Conservation (phyloP, 164 flowering plant species). For the Houttuynia cordata region DNA sequence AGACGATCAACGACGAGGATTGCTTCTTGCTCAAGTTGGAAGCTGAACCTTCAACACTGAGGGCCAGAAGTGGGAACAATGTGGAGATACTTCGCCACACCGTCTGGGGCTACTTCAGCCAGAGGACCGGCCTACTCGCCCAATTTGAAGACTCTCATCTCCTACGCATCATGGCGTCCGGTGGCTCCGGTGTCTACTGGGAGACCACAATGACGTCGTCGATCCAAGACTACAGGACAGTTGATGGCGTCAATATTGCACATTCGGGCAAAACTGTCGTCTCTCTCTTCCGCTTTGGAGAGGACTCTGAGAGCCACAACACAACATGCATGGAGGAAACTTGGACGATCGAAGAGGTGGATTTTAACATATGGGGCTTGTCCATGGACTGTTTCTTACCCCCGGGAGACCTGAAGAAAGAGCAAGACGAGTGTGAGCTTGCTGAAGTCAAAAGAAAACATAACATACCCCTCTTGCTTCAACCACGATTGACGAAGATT, state of each 20-base stretch:
- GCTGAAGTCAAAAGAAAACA: conserved; percentile 10
- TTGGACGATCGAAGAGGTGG: conserved; percentile 83
- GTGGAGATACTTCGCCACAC: conserved; percentile 80
- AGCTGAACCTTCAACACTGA: conserved; percentile 40
- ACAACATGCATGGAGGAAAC: conserved; percentile 78
- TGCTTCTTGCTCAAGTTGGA: conserved; percentile 79
- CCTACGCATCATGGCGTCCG: conserved; percentile 44
- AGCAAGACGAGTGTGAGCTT: conserved; percentile 22
- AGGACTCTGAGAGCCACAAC: conserved; percentile 40
- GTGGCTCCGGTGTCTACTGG: conserved; percentile 49
- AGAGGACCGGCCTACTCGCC: conserved; percentile 65
- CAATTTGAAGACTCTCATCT: conserved; percentile 76
- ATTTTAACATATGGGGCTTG: conserved; percentile 74
- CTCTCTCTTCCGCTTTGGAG: conserved; percentile 64
- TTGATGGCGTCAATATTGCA: conserved; percentile 78
- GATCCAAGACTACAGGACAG: conserved; percentile 51
- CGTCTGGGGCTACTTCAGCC: conserved; percentile 90
- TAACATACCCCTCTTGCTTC: conserved; percentile 16
- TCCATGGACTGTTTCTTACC: conserved; percentile 80
- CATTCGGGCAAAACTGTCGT: conserved; percentile 60
- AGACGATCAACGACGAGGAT: conserved; percentile 54
- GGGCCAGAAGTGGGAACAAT: conserved; percentile 59
- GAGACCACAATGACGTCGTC: conserved; percentile 80
- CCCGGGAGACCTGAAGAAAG: conserved; percentile 72
- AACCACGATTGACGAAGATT: conserved; percentile 24